A percentile compares a stretch with the other conserved stretches of the same genome.
Evolutionary conservation across 2,329 filamentous ascomycete species (phyloP).

Genomic region (Fusarium caatingaense): DNA sequence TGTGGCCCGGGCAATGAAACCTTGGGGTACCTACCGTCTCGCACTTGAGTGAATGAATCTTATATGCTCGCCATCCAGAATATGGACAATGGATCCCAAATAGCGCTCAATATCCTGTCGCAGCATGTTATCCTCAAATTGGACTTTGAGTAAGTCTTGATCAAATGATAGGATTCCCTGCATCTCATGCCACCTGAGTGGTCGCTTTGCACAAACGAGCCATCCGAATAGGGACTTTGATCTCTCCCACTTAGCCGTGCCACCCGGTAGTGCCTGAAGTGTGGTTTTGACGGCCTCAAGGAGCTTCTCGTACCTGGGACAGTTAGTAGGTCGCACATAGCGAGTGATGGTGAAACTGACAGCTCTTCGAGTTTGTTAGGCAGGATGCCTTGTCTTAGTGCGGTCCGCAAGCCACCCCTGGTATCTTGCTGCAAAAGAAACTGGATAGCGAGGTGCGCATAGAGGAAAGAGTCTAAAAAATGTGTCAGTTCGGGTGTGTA

Average conservation of each 20-base stretch:
- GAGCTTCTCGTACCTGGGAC: background rate
- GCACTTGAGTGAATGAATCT: conserved; percentile 5
- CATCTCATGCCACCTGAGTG: conserved; percentile 9
- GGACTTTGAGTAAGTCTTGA: fast-evolving
- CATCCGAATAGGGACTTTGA: background rate
- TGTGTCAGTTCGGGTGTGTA: fast-evolving
- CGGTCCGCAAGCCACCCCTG: fast-evolving
- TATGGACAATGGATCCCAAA: conserved; percentile 11
- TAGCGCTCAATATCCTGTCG: conserved; percentile 3
- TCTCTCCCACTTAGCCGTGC: background rate
- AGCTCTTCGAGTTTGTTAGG: background rate
- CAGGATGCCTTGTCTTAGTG: background rate
- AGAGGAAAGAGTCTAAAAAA: background rate
- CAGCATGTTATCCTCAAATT: background rate
- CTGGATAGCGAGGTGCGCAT: background rate
- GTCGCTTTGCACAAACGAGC: conserved; percentile 8
- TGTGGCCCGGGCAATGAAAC: fast-evolving
- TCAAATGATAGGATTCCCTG: conserved; percentile 8
- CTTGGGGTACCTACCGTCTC: background rate
- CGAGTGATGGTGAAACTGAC: fast-evolving
- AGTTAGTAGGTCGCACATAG: fast-evolving
- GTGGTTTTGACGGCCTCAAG: background rate
- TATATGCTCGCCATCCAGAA: background rate
- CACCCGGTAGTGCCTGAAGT: fast-evolving
- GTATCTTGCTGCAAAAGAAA: background rate